Evolutionary conservation across 306 rosid genomes (phyloP).

Genomic region (Astragalus membranaceus): DNA sequence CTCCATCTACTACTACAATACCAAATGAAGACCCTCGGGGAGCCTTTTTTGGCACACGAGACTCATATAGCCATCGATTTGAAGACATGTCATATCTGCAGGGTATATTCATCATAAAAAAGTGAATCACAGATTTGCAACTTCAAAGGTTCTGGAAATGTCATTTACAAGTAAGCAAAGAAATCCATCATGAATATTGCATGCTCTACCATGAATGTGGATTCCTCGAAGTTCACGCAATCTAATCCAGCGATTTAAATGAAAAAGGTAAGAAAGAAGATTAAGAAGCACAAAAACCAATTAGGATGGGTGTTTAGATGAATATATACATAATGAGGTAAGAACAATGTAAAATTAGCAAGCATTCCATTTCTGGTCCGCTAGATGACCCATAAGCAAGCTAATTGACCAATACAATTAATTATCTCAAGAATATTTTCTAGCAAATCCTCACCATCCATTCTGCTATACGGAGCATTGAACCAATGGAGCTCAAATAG

Average conservation of each 20-base stretch:
- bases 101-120: not conserved
- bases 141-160: not conserved
- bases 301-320: not conserved
- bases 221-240: slow-evolving; percentile 11
- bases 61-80: slow-evolving; percentile 62
- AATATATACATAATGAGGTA: not conserved
- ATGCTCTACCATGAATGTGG: not conserved
- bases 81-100: slow-evolving; percentile 70
- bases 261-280: not conserved
- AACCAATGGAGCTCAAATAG: slow-evolving; percentile 8
- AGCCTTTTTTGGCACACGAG: slow-evolving; percentile 56
- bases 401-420: not conserved
- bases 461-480: not conserved
- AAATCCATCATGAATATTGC: slow-evolving; percentile 8
- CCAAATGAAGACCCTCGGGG: slow-evolving; percentile 43
- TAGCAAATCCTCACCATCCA: slow-evolving; percentile 3
- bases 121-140: slow-evolving; percentile 10
- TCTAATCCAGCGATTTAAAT: not conserved
- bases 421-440: not conserved
- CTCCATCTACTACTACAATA: slow-evolving; percentile 52
- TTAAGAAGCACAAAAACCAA: slow-evolving; percentile 1
- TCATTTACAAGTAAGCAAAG: slow-evolving; percentile 4
- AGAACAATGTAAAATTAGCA: not conserved
- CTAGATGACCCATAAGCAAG: slow-evolving; percentile 10
- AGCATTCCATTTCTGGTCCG: not conserved